Evolutionary conservation across 192 early-diverging fungal species (phyloP).

Genomic region (Chytriomyces confervae): DNA sequence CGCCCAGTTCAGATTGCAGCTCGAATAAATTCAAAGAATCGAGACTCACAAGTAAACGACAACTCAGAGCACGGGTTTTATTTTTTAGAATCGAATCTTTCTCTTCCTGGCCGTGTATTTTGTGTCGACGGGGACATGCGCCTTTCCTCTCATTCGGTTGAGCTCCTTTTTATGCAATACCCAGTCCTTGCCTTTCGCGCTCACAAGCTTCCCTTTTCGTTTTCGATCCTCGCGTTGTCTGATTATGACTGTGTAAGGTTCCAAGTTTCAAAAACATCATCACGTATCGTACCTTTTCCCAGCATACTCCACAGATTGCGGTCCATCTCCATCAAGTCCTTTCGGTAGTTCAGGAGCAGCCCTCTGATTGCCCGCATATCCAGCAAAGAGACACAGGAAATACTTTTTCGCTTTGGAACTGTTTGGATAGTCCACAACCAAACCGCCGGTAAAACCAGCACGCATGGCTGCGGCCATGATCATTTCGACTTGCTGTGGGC

Average conservation of each 20-base stretch:
- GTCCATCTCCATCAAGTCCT: slow-evolving; percentile 69
- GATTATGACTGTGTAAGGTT: background rate
- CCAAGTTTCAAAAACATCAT: slow-evolving; percentile 2
- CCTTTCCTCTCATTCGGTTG: slow-evolving; percentile 77
- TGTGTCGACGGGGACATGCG: slow-evolving; percentile 79
- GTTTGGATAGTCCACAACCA: slow-evolving; percentile 96
- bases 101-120: slow-evolving; percentile 96
- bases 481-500: slow-evolving; percentile 91
- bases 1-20: no score
- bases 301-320: slow-evolving; percentile 49
- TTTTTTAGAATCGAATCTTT: slow-evolving; percentile 74
- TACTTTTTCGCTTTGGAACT: slow-evolving; percentile 96
- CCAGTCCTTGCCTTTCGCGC: slow-evolving; percentile 71
- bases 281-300: slow-evolving; percentile 33
- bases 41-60: no score
- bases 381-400: slow-evolving; percentile 95
- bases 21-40: no score
- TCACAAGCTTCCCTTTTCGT: slow-evolving; percentile 31
- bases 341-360: slow-evolving; percentile 64
- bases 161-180: slow-evolving; percentile 90
- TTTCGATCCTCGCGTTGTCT: slow-evolving; percentile 16
- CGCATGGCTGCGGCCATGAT: slow-evolving; percentile 86
- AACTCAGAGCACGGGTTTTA: no score
- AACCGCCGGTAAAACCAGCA: slow-evolving; percentile 94
- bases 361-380: slow-evolving; percentile 65